A percentile compares a stretch with the other conserved stretches of the same genome.
Conservation (phyloP, 495 filamentous ascomycete species). For the Aspergillus homomorphus region DNA sequence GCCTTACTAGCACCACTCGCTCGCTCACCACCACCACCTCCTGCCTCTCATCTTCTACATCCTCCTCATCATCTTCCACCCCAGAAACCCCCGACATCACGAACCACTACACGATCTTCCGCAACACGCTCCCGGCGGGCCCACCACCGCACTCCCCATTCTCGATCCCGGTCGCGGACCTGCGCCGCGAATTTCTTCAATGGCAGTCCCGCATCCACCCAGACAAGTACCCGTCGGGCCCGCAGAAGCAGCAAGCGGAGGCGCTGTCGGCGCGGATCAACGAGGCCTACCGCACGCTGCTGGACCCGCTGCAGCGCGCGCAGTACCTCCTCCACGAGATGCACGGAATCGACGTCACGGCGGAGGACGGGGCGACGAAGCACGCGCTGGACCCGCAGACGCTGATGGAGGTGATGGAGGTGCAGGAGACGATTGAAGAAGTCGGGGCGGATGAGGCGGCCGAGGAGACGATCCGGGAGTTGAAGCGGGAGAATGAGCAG, state of each 20-base stretch:
- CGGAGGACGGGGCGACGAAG: slow-evolving; percentile 62
- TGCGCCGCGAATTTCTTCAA: slow-evolving; percentile 81
- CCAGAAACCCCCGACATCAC: slow-evolving; percentile 37
- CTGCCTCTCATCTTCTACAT: not conserved
- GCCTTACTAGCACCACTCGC: not conserved
- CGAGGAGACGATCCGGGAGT: slow-evolving; percentile 59
- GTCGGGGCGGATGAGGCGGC: slow-evolving; percentile 43
- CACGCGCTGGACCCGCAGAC: slow-evolving; percentile 67
- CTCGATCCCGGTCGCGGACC: slow-evolving; percentile 57
- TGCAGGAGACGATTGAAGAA: slow-evolving; percentile 79
- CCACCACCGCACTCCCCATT: slow-evolving; percentile 79
- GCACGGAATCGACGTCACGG: slow-evolving; percentile 68
- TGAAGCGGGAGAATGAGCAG: slow-evolving; percentile 65
- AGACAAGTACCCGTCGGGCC: slow-evolving; percentile 61
- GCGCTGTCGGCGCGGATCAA: slow-evolving; percentile 76
- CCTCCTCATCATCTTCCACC: slow-evolving; percentile 7
- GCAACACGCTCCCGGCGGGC: slow-evolving; percentile 70
- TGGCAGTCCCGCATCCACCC: slow-evolving; percentile 80
- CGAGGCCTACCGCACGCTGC: slow-evolving; percentile 81
- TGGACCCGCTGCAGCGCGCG: slow-evolving; percentile 70
- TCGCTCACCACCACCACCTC: slow-evolving; percentile 9
- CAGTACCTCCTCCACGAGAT: slow-evolving; percentile 73
- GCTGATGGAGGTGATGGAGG: slow-evolving; percentile 84
- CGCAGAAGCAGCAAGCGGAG: slow-evolving; percentile 62
- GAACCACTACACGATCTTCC: slow-evolving; percentile 86